phyloP scores from a whole-genome alignment of 352 stramenopile species.

The Globisporangium camurandrum region DNA sequence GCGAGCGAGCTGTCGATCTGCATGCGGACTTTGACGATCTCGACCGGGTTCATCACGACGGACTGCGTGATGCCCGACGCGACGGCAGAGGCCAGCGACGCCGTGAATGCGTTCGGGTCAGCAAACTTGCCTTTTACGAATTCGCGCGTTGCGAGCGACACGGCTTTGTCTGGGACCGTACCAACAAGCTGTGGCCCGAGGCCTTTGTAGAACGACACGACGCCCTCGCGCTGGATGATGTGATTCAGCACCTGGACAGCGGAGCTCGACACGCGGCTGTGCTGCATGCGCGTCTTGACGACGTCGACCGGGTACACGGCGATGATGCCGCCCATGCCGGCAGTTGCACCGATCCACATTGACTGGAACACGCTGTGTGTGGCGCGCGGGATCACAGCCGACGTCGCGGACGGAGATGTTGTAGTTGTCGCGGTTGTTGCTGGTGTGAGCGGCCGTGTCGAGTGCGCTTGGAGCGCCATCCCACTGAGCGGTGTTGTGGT shows the following conservation, averaged over 20 bases:
- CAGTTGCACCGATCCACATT: constrained; percentile 74
- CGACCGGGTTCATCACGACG: constrained; percentile 77
- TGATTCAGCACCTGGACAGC: constrained; percentile 44
- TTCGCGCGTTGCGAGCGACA: constrained; percentile 71
- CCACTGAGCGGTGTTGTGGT: neutral
- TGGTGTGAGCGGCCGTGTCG: constrained; percentile 8
- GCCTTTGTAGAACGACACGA: constrained; percentile 73
- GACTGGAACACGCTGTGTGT: constrained; percentile 61
- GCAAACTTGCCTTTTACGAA: constrained; percentile 73
- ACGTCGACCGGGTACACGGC: constrained; percentile 78
- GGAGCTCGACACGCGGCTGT: constrained; percentile 48
- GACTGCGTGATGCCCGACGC: constrained; percentile 64
- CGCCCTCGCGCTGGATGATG: constrained; percentile 55
- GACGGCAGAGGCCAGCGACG: constrained; percentile 63
- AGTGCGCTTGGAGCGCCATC: constrained; percentile 7
- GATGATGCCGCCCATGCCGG: constrained; percentile 76
- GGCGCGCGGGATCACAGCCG: constrained; percentile 7
- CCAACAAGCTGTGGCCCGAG: constrained; percentile 62
- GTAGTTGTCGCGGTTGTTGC: constrained; percentile 4
- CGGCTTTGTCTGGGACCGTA: constrained; percentile 74
- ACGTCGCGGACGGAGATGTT: neutral
- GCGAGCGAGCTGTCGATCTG: constrained; percentile 71
- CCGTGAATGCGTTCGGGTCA: constrained; percentile 60
- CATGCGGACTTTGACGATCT: constrained; percentile 82
- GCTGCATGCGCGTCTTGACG: constrained; percentile 83